phyloP scores from a whole-genome alignment of 2,329 filamentous ascomycete species.

The Hypoxylon sp. region DNA sequence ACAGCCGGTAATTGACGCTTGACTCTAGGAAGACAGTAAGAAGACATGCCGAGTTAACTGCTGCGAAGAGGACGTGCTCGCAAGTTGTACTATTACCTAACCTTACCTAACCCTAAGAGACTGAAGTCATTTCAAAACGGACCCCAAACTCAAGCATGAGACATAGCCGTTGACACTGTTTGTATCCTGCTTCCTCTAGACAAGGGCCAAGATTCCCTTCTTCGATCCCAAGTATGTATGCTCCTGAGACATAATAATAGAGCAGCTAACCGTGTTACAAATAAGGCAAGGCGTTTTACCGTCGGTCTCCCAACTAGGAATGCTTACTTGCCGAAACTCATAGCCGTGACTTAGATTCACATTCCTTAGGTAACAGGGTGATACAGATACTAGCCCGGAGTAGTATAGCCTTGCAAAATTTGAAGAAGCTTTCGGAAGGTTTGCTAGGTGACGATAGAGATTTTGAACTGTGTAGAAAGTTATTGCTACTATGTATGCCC shows the following conservation, averaged over 20 bases:
- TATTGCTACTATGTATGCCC: too few species aligned
- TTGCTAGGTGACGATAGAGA: conserved; percentile 4
- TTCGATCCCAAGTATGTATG: too few species aligned
- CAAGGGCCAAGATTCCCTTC: too few species aligned
- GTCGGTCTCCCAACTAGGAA: conserved; percentile 32
- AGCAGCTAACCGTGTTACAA: conserved; percentile 24
- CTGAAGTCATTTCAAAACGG: conserved; percentile 6
- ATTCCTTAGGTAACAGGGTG: conserved; percentile 1
- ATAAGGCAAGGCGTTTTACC: conserved; percentile 14
- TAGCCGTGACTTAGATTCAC: conserved; percentile 7
- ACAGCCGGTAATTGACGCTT: conserved; percentile 28
- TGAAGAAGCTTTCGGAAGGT: neutral
- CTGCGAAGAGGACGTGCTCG: neutral
- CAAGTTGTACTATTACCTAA: neutral
- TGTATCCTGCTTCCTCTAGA: conserved; percentile 11
- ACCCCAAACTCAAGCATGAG: conserved; percentile 2
- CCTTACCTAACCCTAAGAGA: conserved; percentile 1
- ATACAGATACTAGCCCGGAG: conserved; percentile 9
- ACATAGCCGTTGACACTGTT: conserved; percentile 5
- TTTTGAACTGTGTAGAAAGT: too few species aligned
- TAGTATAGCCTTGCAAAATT: conserved; percentile 11
- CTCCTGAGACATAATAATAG: conserved; percentile 13
- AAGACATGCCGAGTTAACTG: conserved; percentile 26
- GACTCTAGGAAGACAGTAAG: conserved; percentile 20
- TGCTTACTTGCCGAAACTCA: conserved; percentile 19